These are phyloP conservation scores for Ananas comosus DNA, from an alignment of 176 grass and related monocot species.

Conservation along the genomic window DNA sequence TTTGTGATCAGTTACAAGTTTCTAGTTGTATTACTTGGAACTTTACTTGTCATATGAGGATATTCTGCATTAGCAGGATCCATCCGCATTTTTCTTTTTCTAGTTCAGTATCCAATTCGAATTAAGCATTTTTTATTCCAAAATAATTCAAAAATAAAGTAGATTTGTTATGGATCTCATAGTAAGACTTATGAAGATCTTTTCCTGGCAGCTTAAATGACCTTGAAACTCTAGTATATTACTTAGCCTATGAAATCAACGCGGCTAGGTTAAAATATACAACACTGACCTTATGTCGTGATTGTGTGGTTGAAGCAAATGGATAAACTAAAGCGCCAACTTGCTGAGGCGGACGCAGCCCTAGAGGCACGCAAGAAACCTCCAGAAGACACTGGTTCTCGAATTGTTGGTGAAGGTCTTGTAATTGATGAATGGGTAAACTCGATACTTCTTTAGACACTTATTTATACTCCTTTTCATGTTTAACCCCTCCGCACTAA, in stretches of 20 bases:
- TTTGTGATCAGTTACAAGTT: too few species aligned
- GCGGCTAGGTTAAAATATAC: conserved; percentile 9
- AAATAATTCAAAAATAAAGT: too few species aligned
- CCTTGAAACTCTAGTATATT: not conserved
- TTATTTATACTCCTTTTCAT: not conserved
- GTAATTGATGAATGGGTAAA: conserved; percentile 99
- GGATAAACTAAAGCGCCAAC: conserved; percentile 85
- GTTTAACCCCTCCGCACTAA: conserved; percentile 12
- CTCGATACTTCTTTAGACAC: not conserved
- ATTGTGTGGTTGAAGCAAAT: conserved; percentile 53
- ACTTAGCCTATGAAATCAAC: not conserved
- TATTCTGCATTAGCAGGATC: too few species aligned
- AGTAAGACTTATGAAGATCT: too few species aligned
- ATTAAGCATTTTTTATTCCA: too few species aligned
- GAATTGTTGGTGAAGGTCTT: conserved; percentile 80
- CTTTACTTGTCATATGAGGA: too few species aligned
- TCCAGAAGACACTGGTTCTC: conserved; percentile 52
- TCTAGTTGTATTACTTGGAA: too few species aligned
- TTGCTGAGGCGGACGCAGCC: conserved; percentile 86
- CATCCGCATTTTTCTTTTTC: too few species aligned
- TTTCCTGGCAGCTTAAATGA: too few species aligned
- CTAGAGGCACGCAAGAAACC: conserved; percentile 92
- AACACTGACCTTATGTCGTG: not conserved
- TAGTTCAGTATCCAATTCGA: too few species aligned
- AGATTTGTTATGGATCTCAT: too few species aligned